A percentile compares a stretch with the other conserved stretches of the same genome.
These are phyloP conservation scores for Aspergillus homomorphus DNA, from an alignment of 495 filamentous ascomycete species.

Conservation along the genomic window DNA sequence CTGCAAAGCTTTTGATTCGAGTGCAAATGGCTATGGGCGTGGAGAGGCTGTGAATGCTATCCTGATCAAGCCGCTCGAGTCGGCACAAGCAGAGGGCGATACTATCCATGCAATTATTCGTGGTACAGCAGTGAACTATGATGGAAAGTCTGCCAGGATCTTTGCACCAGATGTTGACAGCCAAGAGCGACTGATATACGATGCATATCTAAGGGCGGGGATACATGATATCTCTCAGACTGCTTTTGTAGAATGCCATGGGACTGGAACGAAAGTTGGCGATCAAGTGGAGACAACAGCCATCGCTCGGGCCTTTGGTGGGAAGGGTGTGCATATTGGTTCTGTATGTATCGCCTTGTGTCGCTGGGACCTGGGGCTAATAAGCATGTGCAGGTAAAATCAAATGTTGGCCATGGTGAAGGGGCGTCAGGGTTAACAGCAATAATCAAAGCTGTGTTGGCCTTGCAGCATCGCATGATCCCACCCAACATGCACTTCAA, in stretches of 20 bases:
- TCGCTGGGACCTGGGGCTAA: too few relatives aligned
- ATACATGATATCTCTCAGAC: conserved; percentile 22
- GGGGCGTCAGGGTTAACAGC: conserved; percentile 28
- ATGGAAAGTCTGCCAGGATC: conserved; percentile 25
- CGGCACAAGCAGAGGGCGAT: conserved; percentile 33
- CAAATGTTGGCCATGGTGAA: conserved; percentile 35
- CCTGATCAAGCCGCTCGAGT: conserved; percentile 31
- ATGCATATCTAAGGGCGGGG: conserved; percentile 29
- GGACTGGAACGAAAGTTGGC: conserved; percentile 34
- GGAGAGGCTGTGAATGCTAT: conserved; percentile 49
- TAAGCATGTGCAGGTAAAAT: conserved; percentile 18
- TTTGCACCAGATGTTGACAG: conserved; percentile 3
- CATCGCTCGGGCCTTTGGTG: conserved; percentile 42
- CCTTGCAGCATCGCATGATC: conserved; percentile 30
- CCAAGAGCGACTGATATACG: conserved; percentile 21
- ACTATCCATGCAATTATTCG: conserved; percentile 40
- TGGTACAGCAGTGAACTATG: conserved; percentile 30
- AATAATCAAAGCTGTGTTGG: conserved; percentile 34
- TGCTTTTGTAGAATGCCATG: conserved; percentile 38
- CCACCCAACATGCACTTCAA: conserved; percentile 33
- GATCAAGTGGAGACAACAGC: conserved; percentile 21
- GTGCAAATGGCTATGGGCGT: conserved; percentile 62
- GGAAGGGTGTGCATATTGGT: conserved; percentile 22
- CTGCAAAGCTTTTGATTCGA: conserved; percentile 58
- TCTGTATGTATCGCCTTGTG: conserved; percentile 18